Percentiles rank a stretch among this genome's conserved stretches.
Conservation (phyloP, 106 monocot species). For the Dendrobium catenatum region DNA sequence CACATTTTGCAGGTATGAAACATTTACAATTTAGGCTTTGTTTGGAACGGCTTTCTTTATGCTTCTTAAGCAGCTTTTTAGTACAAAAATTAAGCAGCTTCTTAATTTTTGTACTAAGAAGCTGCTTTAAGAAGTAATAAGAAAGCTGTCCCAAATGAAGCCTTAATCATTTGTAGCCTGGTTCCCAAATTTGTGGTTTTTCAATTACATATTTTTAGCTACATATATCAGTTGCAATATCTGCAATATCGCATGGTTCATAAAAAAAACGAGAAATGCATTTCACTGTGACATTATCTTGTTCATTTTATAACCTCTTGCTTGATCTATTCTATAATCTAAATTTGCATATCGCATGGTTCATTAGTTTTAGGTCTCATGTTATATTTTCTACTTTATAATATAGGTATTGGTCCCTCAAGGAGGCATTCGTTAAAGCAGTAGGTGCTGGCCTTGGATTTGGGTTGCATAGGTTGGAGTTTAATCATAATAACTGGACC, state of each 20-base stretch:
- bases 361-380: background rate
- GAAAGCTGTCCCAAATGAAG: no score
- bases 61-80: no score
- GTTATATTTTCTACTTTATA: background rate
- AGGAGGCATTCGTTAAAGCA: constrained; percentile 87
- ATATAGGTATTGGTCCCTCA: constrained; percentile 82
- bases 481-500: constrained; percentile 55
- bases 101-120: no score
- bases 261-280: no score
- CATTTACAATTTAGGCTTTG: background rate
- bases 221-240: background rate
- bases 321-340: background rate
- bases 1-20: constrained; percentile 36
- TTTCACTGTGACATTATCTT: no score
- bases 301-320: background rate
- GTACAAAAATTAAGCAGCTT: no score
- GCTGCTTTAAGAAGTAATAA: no score
- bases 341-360: background rate
- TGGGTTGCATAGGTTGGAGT: constrained; percentile 62
- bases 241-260: background rate
- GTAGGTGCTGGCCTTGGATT: constrained; percentile 66
- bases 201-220: background rate
- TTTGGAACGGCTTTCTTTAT: no score
- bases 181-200: background rate
- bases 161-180: background rate